Base-by-base conservation (phyloP, 441 rosid species). In the Erodium texanum region DNA sequence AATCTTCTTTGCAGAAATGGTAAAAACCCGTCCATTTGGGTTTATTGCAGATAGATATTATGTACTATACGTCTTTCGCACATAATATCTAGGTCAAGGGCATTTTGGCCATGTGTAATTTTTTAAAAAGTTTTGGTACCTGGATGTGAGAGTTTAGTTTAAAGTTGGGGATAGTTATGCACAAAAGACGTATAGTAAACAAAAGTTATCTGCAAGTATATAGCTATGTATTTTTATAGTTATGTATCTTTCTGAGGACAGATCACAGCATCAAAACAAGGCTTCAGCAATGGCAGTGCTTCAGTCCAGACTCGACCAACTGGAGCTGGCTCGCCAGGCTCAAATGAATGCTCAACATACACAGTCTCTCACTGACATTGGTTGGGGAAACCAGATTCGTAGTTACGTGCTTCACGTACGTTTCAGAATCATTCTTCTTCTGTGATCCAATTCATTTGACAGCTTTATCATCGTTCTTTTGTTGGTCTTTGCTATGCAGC, bases 281-380 rank as follows among this genome's bases (percentile, higher is more conserved):
- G 96, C 96, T 72, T 87, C 96, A n/a, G 97, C 99, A 66, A 89
- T 93, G 96, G 87, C 90, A 3, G 99, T 93, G 74, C 87, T 93
- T 43, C 99, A 93, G 75, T 93, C 96, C 72, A 88, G 96, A 74
- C 65, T 94, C 71, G 95, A 94, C 81, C 96, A 87, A 82, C 96
- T 87, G 4, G 96, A 91, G 85, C 85, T 89, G 81, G 86, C 89
- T 64, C 92, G 96, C 36, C 97, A 89, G 81, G 90, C 93, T 54
- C 89, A 88, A 72, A 86, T 91, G 90, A 92, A 94, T 10, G 83
- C 96, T 0, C 86, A 94, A 59, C 99, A 94, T 80, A 91, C 96
- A 62, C 97, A 91, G 58, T 94, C 99, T 64, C 87, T 94, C 24
- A 87, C 96, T 0, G 96, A 94, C 15, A 89, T 88, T 73, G 88